A percentile compares a stretch with the other conserved stretches of the same genome.
These are phyloP conservation scores for Aspergillus proliferans DNA, from an alignment of 2,329 filamentous ascomycete species.

Conservation along the genomic window DNA sequence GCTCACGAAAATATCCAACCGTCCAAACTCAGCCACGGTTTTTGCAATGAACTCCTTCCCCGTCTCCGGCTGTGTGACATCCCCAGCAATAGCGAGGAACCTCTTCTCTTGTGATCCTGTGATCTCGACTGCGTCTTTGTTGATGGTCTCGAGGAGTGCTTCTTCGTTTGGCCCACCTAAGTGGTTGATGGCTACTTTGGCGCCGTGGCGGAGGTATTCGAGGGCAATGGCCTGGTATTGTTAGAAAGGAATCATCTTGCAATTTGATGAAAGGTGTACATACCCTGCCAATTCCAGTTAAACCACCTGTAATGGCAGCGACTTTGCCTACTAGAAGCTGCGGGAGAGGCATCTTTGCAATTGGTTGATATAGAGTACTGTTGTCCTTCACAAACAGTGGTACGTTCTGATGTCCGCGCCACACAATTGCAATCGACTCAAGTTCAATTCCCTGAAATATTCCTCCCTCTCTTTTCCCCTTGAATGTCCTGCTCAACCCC, in stretches of 20 bases:
- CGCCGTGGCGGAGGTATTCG: constrained; percentile 70
- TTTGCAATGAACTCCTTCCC: constrained; percentile 60
- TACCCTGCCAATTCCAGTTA: constrained; percentile 73
- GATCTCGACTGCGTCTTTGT: constrained; percentile 24
- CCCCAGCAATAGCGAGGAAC: constrained; percentile 66
- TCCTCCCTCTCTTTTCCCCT: not conserved
- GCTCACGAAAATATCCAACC: constrained; percentile 72
- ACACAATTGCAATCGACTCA: not conserved
- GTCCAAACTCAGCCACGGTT: constrained; percentile 51
- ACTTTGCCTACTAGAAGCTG: constrained; percentile 65
- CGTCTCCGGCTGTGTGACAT: constrained; percentile 69
- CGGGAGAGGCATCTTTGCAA: constrained; percentile 23
- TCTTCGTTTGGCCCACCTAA: constrained; percentile 45
- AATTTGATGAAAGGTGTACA: not conserved
- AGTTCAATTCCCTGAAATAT: constrained; percentile 1
- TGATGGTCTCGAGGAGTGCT: constrained; percentile 23
- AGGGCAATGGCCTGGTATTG: constrained; percentile 61
- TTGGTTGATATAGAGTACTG: too few relatives aligned
- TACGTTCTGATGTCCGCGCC: too few relatives aligned
- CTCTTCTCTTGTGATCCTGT: constrained; percentile 17
- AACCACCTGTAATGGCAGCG: constrained; percentile 79
- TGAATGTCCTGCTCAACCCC: constrained; percentile 5
- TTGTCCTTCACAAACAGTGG: too few relatives aligned
- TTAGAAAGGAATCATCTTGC: not conserved
- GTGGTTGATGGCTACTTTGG: constrained; percentile 74